Conservation (phyloP, 1,284 basidiomycete species). For the Sparassis latifolia region DNA sequence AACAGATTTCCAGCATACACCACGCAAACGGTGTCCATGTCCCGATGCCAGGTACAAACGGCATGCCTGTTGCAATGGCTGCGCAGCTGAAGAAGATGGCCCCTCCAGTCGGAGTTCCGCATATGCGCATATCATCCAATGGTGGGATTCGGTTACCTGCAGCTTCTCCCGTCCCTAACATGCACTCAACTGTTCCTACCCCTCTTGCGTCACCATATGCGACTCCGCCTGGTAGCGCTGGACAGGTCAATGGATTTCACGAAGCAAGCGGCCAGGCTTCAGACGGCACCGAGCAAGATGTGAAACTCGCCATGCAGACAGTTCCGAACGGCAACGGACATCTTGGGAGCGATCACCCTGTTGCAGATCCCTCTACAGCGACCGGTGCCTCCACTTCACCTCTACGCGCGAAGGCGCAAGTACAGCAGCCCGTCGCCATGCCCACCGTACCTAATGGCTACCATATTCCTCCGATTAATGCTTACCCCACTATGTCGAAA, state of each 20-base stretch:
- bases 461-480: slow-evolving; percentile 35
- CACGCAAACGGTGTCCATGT: too few species aligned
- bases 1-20: too few species aligned
- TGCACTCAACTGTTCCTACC: slow-evolving; percentile 10
- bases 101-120: slow-evolving; percentile 41
- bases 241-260: slow-evolving; percentile 12
- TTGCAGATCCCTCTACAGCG: slow-evolving; percentile 9
- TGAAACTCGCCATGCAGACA: slow-evolving; percentile 11
- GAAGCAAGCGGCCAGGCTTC: slow-evolving; percentile 12
- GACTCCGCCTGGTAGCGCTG: slow-evolving; percentile 27
- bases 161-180: slow-evolving; percentile 19
- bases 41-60: slow-evolving; percentile 16
- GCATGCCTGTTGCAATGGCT: slow-evolving; percentile 32
- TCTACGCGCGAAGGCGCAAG: slow-evolving; percentile 39
- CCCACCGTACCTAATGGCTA: slow-evolving; percentile 37
- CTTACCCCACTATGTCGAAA: slow-evolving; percentile 29
- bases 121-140: slow-evolving; percentile 51
- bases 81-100: slow-evolving; percentile 48
- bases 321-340: slow-evolving; percentile 10
- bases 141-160: slow-evolving; percentile 45
- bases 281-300: slow-evolving; percentile 15
- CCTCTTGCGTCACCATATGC: slow-evolving; percentile 27
- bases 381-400: slow-evolving; percentile 17
- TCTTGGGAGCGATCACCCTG: slow-evolving; percentile 4
- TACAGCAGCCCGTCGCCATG: slow-evolving; percentile 27